Percentiles rank a stretch among this genome's conserved stretches.
These are phyloP conservation scores for Pleurotus giganteus DNA, from an alignment of 768 basidiomycete genomes.

Conservation along the genomic window DNA sequence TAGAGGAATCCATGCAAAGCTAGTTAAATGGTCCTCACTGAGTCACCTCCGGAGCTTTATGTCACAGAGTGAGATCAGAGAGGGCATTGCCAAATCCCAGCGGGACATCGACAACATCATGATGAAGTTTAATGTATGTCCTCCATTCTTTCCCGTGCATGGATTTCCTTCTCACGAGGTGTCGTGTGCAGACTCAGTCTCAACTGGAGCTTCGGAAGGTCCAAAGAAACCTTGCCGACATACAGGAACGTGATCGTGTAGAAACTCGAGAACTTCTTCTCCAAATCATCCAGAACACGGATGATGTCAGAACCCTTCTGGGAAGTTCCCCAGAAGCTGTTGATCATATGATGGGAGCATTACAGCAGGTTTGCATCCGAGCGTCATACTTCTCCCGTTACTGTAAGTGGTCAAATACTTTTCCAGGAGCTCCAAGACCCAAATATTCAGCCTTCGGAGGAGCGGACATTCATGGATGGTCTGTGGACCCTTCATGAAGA, in stretches of 20 bases:
- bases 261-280: conserved; percentile 34
- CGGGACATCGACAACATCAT: conserved; percentile 34
- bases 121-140: conserved; percentile 34
- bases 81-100: conserved; percentile 36
- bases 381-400: not conserved
- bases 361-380: conserved; percentile 28
- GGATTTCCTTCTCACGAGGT: conserved; percentile 7
- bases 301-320: conserved; percentile 34
- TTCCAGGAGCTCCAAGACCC: conserved; percentile 34
- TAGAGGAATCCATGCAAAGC: conserved; percentile 26
- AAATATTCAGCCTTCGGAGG: conserved; percentile 26
- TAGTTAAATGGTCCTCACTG: conserved; percentile 35
- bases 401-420: not conserved
- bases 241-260: conserved; percentile 30
- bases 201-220: conserved; percentile 26
- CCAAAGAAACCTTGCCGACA: conserved; percentile 24
- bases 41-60: conserved; percentile 35
- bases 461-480: conserved; percentile 32
- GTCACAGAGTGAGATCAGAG: conserved; percentile 36
- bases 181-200: conserved; percentile 20
- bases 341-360: conserved; percentile 38
- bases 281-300: conserved; percentile 26
- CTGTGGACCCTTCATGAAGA: conserved; percentile 37
- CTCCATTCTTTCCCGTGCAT: not conserved
- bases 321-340: conserved; percentile 29